Evolutionary conservation across 352 stramenopile genomes (phyloP), one percentile per base, ranked within the genome.

Genomic region (Phytophthora cryptogea): DNA sequence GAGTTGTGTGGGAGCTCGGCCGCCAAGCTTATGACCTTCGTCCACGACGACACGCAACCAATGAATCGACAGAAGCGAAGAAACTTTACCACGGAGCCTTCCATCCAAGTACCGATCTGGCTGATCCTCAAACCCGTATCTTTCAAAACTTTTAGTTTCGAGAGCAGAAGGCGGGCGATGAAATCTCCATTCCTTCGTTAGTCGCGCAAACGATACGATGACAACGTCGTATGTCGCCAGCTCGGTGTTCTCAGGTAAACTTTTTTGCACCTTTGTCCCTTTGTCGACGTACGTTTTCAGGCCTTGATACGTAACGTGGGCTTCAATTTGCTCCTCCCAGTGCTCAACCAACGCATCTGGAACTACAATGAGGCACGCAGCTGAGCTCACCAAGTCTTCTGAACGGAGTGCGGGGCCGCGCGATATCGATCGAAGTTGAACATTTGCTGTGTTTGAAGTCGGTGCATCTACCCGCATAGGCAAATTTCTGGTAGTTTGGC

Each of bases 11-110:
- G 74, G 59, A 3, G 67, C 66, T 47, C 68, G 74, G 0, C 77
- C 75, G 5, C 89, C 90, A 7, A 98, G 71, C 51, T 96, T 95
- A 54, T 98, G 94, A 9, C 95, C 95, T 84, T 99, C 94, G 63
- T 98, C 94, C 0, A 98, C 92, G 53, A 99, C 79, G 32, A 99
- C 65, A 31, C 95, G 78, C 13, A 97, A 67, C 84, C 82, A 90
- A 50, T 89, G 74, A 13, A 91, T 56, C 4, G 46, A 61, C 30
- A 90, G 42, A 10, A 90, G 32, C 11, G 77, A 62, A 8, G 79
- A 89, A 8, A 80, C 52, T 2, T 70, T 66, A 8, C 74, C 70
- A 2, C 76, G 66, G 16, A 72, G 33, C 44, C 60, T 68, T 4
- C 77, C 79, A 56, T 91, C 78, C 9, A 78, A 39, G 30, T 80